These are phyloP conservation scores for Blastobotrys robertii DNA, from an alignment of 805 yeast species.

Conservation along the genomic window DNA sequence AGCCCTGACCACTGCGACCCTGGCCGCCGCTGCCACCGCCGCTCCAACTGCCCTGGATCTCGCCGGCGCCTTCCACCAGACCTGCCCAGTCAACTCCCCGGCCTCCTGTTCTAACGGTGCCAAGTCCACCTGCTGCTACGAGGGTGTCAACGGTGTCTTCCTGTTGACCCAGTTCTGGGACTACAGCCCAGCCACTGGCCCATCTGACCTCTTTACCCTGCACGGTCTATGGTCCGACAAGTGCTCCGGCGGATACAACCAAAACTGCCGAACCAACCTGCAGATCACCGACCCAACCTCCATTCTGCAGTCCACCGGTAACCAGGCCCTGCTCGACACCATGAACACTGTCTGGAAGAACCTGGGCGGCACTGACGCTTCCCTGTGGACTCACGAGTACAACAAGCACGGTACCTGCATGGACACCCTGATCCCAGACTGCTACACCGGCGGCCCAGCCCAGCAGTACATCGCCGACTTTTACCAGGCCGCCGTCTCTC, in stretches of 20 bases:
- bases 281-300: constrained; percentile 42
- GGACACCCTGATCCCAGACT: constrained; percentile 62
- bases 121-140: constrained; percentile 69
- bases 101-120: constrained; percentile 22
- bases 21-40: too few relatives aligned
- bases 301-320: constrained; percentile 33
- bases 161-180: constrained; percentile 93
- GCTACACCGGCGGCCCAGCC: constrained; percentile 38
- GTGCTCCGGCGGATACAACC: constrained; percentile 54
- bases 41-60: too few relatives aligned
- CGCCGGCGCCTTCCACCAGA: constrained; percentile 3
- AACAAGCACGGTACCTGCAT: constrained; percentile 93
- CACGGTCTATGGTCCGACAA: constrained; percentile 89
- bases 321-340: constrained; percentile 42
- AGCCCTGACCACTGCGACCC: too few relatives aligned
- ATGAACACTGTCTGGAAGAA: constrained; percentile 68
- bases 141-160: constrained; percentile 75
- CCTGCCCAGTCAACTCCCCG: constrained; percentile 27
- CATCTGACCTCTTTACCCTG: constrained; percentile 59
- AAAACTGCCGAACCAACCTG: constrained; percentile 60
- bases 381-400: constrained; percentile 83
- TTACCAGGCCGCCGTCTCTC: constrained; percentile 47
- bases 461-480: constrained; percentile 53
- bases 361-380: constrained; percentile 54
- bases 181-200: constrained; percentile 64